A percentile compares a stretch with the other conserved stretches of the same genome.
These are phyloP conservation scores for Botrytis fabae DNA, from an alignment of 2,329 filamentous ascomycete genomes.

Conservation along the genomic window DNA sequence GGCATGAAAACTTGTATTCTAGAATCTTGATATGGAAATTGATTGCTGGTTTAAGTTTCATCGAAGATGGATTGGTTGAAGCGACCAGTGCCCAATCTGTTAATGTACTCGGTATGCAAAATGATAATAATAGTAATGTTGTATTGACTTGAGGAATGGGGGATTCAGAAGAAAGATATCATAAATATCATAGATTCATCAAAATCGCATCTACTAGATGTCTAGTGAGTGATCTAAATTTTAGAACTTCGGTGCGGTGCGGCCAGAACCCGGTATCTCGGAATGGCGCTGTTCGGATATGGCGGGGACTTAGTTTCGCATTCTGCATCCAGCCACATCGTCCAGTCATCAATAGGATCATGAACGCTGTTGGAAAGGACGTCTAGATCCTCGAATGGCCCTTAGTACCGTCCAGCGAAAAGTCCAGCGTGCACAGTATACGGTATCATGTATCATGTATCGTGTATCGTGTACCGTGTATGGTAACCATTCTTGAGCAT, in stretches of 20 bases:
- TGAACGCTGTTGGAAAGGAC: background rate
- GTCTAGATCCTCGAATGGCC: background rate
- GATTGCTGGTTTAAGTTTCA: background rate
- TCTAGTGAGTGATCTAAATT: background rate
- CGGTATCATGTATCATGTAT: background rate
- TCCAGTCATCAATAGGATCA: background rate
- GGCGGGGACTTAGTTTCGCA: constrained; percentile 1
- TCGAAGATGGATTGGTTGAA: background rate
- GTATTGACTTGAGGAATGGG: background rate
- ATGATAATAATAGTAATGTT: background rate
- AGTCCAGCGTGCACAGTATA: background rate
- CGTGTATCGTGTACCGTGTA: background rate
- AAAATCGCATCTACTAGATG: background rate
- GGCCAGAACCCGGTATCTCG: constrained; percentile 1
- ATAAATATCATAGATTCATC: background rate
- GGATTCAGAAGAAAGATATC: background rate
- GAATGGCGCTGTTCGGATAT: background rate
- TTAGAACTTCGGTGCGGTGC: background rate
- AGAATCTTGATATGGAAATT: constrained; percentile 8
- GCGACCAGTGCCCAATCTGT: background rate
- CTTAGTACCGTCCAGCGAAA: background rate
- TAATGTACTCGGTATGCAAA: background rate
- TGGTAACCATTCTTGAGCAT: background rate
- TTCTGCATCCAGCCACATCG: background rate
- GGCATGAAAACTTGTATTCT: constrained; percentile 14